Conservation (phyloP, 495 filamentous ascomycete genomes). For the Chaetomidium leptoderma region DNA sequence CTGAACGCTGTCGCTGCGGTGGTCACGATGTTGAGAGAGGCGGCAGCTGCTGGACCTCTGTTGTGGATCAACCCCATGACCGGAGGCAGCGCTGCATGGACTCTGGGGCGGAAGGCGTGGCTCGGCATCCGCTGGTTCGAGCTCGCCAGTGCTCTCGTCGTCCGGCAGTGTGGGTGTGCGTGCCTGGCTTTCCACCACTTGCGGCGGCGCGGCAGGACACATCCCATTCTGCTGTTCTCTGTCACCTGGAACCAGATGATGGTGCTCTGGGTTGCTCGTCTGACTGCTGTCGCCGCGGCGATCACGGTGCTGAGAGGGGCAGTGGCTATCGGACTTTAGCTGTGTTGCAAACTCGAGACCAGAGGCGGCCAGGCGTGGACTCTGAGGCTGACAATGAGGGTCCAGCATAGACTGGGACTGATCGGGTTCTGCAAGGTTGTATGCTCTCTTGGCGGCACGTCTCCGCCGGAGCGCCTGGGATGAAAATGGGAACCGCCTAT, state of each 20-base stretch:
- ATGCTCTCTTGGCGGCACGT: too few relatives aligned
- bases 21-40: constrained; percentile 13
- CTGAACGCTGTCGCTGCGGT: constrained; percentile 6
- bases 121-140: not conserved
- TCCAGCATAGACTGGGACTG: too few relatives aligned
- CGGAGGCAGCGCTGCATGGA: constrained; percentile 13
- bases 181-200: constrained; percentile 11
- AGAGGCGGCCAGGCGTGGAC: constrained; percentile 14
- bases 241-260: too few relatives aligned
- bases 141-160: not conserved
- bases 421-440: too few relatives aligned
- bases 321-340: constrained; percentile 7
- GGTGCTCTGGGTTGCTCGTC: too few relatives aligned
- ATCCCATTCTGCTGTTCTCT: not conserved
- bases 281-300: not conserved
- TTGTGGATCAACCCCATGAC: constrained; percentile 13
- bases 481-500: too few relatives aligned
- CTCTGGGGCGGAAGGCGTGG: constrained; percentile 13
- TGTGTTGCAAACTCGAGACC: constrained; percentile 6
- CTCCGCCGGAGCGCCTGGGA: too few relatives aligned
- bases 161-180: not conserved
- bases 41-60: constrained; percentile 10
- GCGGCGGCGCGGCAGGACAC: constrained; percentile 7
- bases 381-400: constrained; percentile 5
- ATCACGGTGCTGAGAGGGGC: not conserved